Evolutionary conservation across 2,329 filamentous ascomycete genomes (phyloP).

Genomic region (Hawksworthiomyces lignivorus): DNA sequence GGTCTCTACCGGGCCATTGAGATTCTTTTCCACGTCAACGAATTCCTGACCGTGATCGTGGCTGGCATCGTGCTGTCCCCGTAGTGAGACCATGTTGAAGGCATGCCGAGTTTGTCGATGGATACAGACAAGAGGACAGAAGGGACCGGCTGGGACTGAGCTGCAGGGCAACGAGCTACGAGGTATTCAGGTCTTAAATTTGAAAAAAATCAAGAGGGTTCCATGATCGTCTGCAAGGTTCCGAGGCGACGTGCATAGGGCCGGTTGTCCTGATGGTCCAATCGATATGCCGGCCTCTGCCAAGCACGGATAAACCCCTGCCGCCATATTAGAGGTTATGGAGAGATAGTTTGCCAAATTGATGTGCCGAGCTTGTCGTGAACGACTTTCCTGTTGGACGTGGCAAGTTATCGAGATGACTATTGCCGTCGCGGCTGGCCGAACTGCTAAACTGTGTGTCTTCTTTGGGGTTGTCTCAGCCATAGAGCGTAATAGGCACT

Average conservation of each 20-base stretch:
- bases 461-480: too few species aligned
- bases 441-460: background rate
- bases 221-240: background rate
- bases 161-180: too few species aligned
- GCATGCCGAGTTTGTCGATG: background rate
- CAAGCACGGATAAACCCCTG: slow-evolving; percentile 1
- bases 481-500: too few species aligned
- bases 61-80: background rate
- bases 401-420: slow-evolving; percentile 4
- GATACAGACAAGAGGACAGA: background rate
- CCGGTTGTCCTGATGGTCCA: background rate
- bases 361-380: slow-evolving; percentile 2
- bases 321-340: background rate
- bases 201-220: background rate
- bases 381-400: background rate
- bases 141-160: too few species aligned
- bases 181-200: background rate
- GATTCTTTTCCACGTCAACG: slow-evolving; percentile 4
- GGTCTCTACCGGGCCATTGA: background rate
- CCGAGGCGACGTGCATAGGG: background rate
- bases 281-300: slow-evolving; percentile 4
- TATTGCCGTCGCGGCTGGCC: background rate
- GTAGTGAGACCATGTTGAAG: background rate
- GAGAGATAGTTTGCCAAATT: background rate
- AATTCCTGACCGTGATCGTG: background rate